Base-by-base conservation (phyloP, 768 basidiomycete genomes). In the Psilocybe sp. region DNA sequence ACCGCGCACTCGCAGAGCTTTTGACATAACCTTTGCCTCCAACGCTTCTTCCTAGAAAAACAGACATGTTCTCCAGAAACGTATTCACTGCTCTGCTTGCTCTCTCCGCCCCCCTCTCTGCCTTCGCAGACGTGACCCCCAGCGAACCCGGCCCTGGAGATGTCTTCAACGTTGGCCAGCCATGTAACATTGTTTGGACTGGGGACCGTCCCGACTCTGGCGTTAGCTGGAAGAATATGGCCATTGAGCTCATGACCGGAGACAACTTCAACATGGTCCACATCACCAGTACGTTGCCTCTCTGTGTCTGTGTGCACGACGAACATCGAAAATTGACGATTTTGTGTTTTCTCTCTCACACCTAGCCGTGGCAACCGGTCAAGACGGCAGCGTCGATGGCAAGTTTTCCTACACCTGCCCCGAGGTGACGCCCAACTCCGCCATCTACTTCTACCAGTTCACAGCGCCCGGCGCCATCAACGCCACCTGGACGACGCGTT, bases 361-460 rank as follows among this genome's bases (percentile, higher is more conserved):
- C 2, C 20, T 60, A 92, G 90, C 83, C 52, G 78, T 91, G 38
- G 76, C 76, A 5, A 79, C 75, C 1, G 70, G 77, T 20, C 69
- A 70, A 41, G 88, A 91, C 53, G 88, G 84, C 13, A 85, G 84
- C 61, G 48, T 64, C 48, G 50, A 69, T 61, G 72, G 79, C 34
- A 68, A 64, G 0, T 84, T 75, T 62, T 63, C 69, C 35, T 88
- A 75, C 60, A 53, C 77, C 15, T 92, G 90, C 69, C 90, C 86
- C 12, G 64, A 73, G 53, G 87, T 90, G 35, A 69, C 69, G n/a
- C 77, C 79, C 23, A 72, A 85, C 66, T 74, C 89, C 1, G 60
- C 80, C 38, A 82, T 91, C 55, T 92, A 90, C 72, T 92, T 91
- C 72, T 89, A 89, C 65, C 87, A 90, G 59, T 91, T 87, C 73